phyloP scores from a whole-genome alignment of 441 rosid genomes.

The Hura crepitans region DNA sequence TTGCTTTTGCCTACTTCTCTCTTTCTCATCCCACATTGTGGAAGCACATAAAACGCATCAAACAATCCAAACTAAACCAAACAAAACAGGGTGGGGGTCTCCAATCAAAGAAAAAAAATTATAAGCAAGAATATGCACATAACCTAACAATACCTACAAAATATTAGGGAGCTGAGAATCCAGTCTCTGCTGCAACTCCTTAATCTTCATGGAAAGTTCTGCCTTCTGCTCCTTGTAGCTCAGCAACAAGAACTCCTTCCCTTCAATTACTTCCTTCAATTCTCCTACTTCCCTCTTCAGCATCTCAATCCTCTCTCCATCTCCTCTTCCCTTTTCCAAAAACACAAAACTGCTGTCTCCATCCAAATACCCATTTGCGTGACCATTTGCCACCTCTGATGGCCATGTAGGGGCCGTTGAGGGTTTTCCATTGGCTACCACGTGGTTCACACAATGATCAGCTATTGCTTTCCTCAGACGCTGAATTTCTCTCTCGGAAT shows the following conservation, averaged over 20 bases:
- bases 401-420: slow-evolving; percentile 44
- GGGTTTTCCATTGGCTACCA: slow-evolving; percentile 38
- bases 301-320: slow-evolving; percentile 59
- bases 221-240: slow-evolving; percentile 87
- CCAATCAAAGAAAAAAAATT: slow-evolving; percentile 10
- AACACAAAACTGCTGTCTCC: slow-evolving; percentile 38
- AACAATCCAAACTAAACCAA: slow-evolving; percentile 13
- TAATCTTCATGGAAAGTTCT: slow-evolving; percentile 75
- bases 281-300: slow-evolving; percentile 81
- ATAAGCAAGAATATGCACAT: slow-evolving; percentile 56
- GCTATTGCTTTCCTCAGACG: slow-evolving; percentile 85
- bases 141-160: slow-evolving; percentile 59
- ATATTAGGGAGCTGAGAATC: slow-evolving; percentile 84
- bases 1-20: slow-evolving; percentile 1
- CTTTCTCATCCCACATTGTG: background rate
- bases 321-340: slow-evolving; percentile 44
- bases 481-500: slow-evolving; percentile 79
- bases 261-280: slow-evolving; percentile 82
- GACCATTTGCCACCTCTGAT: slow-evolving; percentile 48
- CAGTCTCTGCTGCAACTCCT: slow-evolving; percentile 84
- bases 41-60: slow-evolving; percentile 10
- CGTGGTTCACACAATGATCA: slow-evolving; percentile 60
- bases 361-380: slow-evolving; percentile 52
- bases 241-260: slow-evolving; percentile 72
- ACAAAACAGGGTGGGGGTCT: background rate